Evolutionary conservation across 208 protist species (phyloP).

Genomic region (Crithidia thermophila): DNA sequence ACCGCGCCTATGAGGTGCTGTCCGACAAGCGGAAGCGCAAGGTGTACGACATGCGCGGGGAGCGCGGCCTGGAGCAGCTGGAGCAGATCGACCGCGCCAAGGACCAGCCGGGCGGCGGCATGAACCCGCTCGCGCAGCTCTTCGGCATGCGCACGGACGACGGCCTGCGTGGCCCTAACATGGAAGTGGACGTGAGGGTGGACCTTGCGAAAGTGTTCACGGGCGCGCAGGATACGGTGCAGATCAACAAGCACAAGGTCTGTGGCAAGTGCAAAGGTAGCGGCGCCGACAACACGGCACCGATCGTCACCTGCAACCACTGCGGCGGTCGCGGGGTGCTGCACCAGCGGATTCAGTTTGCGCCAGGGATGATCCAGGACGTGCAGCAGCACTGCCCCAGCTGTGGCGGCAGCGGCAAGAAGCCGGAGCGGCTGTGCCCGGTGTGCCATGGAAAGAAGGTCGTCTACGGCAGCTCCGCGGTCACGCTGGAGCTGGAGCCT

Average conservation of each 20-base stretch:
- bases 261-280: conserved; percentile 73
- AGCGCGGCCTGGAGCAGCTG: conserved; percentile 83
- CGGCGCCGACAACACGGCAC: conserved; percentile 36
- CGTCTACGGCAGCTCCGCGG: conserved; percentile 26
- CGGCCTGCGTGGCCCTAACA: conserved; percentile 77
- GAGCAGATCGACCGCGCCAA: conserved; percentile 42
- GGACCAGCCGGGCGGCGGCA: conserved; percentile 19
- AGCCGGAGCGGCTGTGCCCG: conserved; percentile 71
- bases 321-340: conserved; percentile 75
- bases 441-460: conserved; percentile 82
- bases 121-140: conserved; percentile 54
- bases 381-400: conserved; percentile 76
- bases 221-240: conserved; percentile 74
- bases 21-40: conserved; percentile 87
- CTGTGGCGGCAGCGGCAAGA: conserved; percentile 86
- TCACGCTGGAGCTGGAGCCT: conserved; percentile 77
- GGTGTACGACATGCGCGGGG: conserved; percentile 93
- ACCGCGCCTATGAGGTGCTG: conserved; percentile 92
- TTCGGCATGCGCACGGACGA: conserved; percentile 51
- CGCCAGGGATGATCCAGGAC: conserved; percentile 75
- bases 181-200: conserved; percentile 74
- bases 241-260: conserved; percentile 88
- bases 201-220: conserved; percentile 94
- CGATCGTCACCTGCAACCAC: conserved; percentile 42
- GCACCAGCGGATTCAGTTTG: conserved; percentile 70